Base-by-base conservation (phyloP, 108 stramenopile species). In the Parietichytrium sp. region DNA sequence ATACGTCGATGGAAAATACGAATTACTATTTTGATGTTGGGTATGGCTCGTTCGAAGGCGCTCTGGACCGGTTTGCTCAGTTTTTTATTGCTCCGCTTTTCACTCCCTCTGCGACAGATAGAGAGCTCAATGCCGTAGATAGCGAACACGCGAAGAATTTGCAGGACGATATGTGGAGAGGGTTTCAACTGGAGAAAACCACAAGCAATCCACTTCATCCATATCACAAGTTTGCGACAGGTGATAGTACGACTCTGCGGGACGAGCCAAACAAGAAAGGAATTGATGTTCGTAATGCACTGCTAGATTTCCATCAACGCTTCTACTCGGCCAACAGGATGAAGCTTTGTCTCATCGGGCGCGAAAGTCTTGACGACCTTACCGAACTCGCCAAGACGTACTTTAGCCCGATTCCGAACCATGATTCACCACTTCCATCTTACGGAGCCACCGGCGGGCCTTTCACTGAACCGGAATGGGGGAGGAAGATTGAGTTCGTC, bases 81-180 rank as follows among this genome's bases (percentile, higher is more conserved):
- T 97, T 97, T 85, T 99, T 99, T 55, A 88, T 91, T 16, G 81
- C 90, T 30, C 98, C 98, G 13, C 86, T 96, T 18, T 84, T 99
- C 88, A 83, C 84, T 1, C 90, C 89, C 54, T 88, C 86, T n/a
- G 86, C 88, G 53, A 93, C 93, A 6, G 95, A 89, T 31, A 88
- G 97, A 48, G 98, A 99, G 86, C 80, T 98, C 12, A 84, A 92
- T 49, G 97, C 97, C 4, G 94, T 99, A 13, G 95, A 99, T 84
- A 94, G 93, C 31, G 98, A 98, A 85, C 95, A 97, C 85, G 84
- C 90, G 52, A 98, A 97, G 82, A 92, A 93, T 48, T 86, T 93
- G 20, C 94, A 94, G n/a, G 88, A 88, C 26, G 98, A 99, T 86
- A 83, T 88, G 29, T 99, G 97, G 97, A 87, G 97, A 30, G 85